phyloP scores from a whole-genome alignment of 345 rosid species.

The Lepidium sativum region DNA sequence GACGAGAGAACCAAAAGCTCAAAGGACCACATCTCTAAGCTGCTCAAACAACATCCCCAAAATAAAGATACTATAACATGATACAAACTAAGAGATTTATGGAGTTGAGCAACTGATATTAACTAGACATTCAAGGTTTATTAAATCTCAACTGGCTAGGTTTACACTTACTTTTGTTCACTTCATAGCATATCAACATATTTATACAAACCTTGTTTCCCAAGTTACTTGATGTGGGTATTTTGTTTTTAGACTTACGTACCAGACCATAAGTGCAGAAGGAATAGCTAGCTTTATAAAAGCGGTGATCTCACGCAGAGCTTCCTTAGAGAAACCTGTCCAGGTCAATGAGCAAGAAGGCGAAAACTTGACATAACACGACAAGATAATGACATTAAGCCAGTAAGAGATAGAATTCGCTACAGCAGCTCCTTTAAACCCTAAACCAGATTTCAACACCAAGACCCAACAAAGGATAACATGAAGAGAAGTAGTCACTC shows the following conservation, averaged over 20 bases:
- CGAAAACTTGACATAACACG: slow-evolving; percentile 24
- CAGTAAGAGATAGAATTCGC: slow-evolving; percentile 21
- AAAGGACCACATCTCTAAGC: slow-evolving; percentile 42
- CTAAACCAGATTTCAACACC: slow-evolving; percentile 21
- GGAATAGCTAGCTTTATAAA: slow-evolving; percentile 36
- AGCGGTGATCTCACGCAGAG: slow-evolving; percentile 5
- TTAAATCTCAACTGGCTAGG: not conserved
- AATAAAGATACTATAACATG: not conserved
- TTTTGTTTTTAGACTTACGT: not conserved
- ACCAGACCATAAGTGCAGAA: slow-evolving; percentile 44
- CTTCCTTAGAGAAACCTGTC: slow-evolving; percentile 34
- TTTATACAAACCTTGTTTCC: not conserved
- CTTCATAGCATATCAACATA: not conserved
- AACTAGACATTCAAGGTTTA: not conserved
- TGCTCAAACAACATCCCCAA: not conserved
- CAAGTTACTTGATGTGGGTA: not conserved
- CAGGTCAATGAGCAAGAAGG: slow-evolving; percentile 32
- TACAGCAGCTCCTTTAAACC: slow-evolving; percentile 26
- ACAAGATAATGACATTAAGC: slow-evolving; percentile 23
- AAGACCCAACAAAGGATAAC: slow-evolving; percentile 14
- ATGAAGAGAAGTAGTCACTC: slow-evolving; percentile 11
- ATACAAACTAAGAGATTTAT: not conserved
- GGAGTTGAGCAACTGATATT: not conserved
- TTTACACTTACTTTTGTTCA: not conserved
- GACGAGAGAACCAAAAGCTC: slow-evolving; percentile 33